Conservation (phyloP, 2,329 filamentous ascomycete species). For the Ceratocystiopsis sp. region DNA sequence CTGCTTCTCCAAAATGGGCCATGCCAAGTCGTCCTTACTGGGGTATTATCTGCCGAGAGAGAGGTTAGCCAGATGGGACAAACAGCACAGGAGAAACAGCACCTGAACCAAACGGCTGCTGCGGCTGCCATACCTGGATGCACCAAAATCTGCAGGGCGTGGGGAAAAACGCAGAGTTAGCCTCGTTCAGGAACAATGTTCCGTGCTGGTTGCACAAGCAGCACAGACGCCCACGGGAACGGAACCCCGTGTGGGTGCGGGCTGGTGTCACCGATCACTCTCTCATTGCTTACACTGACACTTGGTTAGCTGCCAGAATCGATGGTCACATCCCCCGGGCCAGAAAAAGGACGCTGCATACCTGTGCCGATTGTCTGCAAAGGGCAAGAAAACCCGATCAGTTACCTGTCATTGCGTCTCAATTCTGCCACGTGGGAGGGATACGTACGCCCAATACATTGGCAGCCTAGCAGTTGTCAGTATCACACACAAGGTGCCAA, state of each 20-base stretch:
- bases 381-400: neutral
- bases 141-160: slow-evolving; percentile 19
- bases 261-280: neutral
- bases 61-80: neutral
- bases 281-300: no score
- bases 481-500: no score
- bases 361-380: slow-evolving; percentile 16
- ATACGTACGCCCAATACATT: slow-evolving; percentile 23
- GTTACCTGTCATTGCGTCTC: no score
- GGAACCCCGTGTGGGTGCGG: no score
- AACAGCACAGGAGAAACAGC: neutral
- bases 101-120: no score
- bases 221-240: neutral
- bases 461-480: slow-evolving; percentile 14
- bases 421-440: neutral
- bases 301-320: no score
- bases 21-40: slow-evolving; percentile 10
- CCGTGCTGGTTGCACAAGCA: neutral
- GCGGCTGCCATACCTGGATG: slow-evolving; percentile 20
- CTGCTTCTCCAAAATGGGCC: no score
- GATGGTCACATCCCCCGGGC: no score
- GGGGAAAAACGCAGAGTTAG: neutral
- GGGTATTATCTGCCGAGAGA: slow-evolving; percentile 12
- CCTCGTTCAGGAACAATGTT: no score
- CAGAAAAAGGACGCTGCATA: slow-evolving; percentile 6